Conservation (phyloP, 75 land plant genomes). For the Isoetes taiwanensis region DNA sequence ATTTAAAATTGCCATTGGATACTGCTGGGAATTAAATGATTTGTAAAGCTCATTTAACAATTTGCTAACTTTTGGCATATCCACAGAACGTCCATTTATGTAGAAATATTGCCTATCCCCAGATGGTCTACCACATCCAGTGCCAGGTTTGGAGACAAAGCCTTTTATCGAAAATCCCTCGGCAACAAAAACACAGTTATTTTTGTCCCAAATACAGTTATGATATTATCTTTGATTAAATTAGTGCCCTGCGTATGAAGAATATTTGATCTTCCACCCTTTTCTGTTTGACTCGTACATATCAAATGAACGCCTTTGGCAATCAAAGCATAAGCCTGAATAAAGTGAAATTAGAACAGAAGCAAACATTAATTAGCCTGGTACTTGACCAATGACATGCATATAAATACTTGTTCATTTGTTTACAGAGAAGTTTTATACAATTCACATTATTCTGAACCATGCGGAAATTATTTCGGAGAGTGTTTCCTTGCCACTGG, state of each 20-base stretch:
- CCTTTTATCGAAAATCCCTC: constrained; percentile 52
- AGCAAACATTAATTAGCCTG: too few species aligned
- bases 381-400: too few species aligned
- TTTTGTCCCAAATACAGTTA: constrained; percentile 73
- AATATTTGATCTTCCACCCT: constrained; percentile 40
- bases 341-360: constrained; percentile 1
- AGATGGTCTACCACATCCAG: constrained; percentile 61
- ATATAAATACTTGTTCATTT: too few species aligned
- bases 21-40: constrained; percentile 65
- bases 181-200: constrained; percentile 57
- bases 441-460: too few species aligned
- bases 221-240: constrained; percentile 77
- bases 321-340: constrained; percentile 90
- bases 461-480: too few species aligned
- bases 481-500: too few species aligned
- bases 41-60: constrained; percentile 74
- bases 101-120: constrained; percentile 78
- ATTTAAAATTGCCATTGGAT: constrained; percentile 76
- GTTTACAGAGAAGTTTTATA: too few species aligned
- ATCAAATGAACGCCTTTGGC: constrained; percentile 68
- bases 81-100: constrained; percentile 85
- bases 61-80: constrained; percentile 77
- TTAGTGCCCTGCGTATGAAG: constrained; percentile 74
- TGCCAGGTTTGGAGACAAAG: constrained; percentile 71
- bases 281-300: constrained; percentile 63